A percentile compares a stretch with the other conserved stretches of the same genome.
phyloP scores from a whole-genome alignment of 495 filamentous ascomycete species.

The Penicillium macrosclerotiorum region DNA sequence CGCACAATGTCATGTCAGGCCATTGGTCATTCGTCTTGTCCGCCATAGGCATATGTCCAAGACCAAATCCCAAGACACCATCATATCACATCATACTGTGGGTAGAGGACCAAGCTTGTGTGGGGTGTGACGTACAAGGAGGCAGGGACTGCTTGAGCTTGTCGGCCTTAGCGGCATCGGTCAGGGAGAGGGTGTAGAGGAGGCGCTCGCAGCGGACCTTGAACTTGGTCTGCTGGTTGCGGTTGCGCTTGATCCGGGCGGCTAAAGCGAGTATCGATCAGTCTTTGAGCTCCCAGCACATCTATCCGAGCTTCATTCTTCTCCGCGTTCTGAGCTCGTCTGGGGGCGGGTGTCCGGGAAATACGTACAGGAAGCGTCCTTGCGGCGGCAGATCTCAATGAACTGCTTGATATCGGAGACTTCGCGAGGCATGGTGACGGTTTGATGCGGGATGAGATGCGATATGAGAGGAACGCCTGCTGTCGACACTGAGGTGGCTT shows the following conservation, averaged over 20 bases:
- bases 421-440: constrained; percentile 87
- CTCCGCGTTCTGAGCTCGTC: too few species aligned
- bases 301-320: too few species aligned
- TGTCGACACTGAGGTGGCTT: constrained; percentile 16
- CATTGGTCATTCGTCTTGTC: neutral
- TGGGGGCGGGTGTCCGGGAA: neutral
- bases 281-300: constrained; percentile 9
- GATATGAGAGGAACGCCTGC: constrained; percentile 16
- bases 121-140: constrained; percentile 65
- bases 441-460: constrained; percentile 24
- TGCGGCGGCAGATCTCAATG: constrained; percentile 99
- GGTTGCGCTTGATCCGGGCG: constrained; percentile 96
- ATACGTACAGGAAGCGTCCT: constrained; percentile 91
- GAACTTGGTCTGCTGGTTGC: constrained; percentile 93
- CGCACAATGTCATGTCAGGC: neutral
- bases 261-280: constrained; percentile 50
- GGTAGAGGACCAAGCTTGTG: neutral
- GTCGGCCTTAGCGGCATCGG: constrained; percentile 98
- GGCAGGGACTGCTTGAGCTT: constrained; percentile 99
- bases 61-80: too few species aligned
- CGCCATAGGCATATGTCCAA: too few species aligned
- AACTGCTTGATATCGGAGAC: constrained; percentile 99
- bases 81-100: neutral
- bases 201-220: constrained; percentile 96
- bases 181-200: constrained; percentile 96